Evolutionary conservation across 2,329 filamentous ascomycete species (phyloP), one percentile per base, ranked within the genome.

Genomic region (Blastomyces percursus): DNA sequence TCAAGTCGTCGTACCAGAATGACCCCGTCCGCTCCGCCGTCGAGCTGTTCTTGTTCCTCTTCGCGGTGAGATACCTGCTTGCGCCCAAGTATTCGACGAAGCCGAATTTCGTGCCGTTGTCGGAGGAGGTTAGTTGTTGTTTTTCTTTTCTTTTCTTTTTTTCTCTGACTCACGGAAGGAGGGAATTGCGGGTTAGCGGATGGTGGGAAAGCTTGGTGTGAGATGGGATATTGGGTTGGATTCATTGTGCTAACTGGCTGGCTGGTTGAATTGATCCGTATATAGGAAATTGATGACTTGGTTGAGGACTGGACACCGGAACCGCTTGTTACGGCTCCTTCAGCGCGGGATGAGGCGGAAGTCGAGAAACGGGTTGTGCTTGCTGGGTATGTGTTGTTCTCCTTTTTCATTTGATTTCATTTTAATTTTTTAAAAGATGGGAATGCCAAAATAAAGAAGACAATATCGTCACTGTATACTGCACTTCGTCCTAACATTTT

Each of bases 221-320:
- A 14, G 48, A 51, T 51, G n/a, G 3, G 51, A n/a, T 16, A 32
- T 30, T 52, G 50, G 50, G 50, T 14, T 14, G 27, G 19, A 30
- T 52, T 52, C 30, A 32, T 55, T 51, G 51, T 51, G n/a, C 46
- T 48, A 32, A 24, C 21, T 35, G 35, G 44, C 40, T 44, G 40
- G 40, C 40, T 11, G 51, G 51, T 21, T 52, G 40, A 42, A 24
- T 40, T 60, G 64, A n/a, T 62, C 44, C 24, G 40, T n/a, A 48
- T 61, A 65, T 66, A 85, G 84, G 94, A 99, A 79, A 95, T 99
- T 68, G 94, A 99, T 72, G 94, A 99, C 72, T 78, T 99, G 64
- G 89, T 99, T 52, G 92, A 96, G 62, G 94, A 99, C 68, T 99
- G 94, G 94, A 88, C 86, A 8, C 95, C 94, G 0, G 94, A 99